Conservation (phyloP, 208 protist species). For the Angomonas deanei region DNA sequence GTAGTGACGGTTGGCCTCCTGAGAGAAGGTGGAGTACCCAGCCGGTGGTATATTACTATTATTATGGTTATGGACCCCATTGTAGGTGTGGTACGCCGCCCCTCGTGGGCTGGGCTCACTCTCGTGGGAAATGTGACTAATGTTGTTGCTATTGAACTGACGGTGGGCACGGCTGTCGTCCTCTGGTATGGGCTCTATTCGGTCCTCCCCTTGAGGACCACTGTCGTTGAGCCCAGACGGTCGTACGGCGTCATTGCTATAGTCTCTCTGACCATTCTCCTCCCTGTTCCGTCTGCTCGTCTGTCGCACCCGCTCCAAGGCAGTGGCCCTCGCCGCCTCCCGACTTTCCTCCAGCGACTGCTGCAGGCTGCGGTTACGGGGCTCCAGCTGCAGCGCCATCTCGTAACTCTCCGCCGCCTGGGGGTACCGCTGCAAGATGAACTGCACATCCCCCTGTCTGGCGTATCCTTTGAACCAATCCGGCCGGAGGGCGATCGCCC, state of each 20-base stretch:
- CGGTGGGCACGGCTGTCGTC: too few relatives aligned
- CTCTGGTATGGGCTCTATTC: too few relatives aligned
- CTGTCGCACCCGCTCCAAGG: background rate
- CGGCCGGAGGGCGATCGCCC: constrained; percentile 78
- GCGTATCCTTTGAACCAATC: constrained; percentile 92
- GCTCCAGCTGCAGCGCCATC: constrained; percentile 83
- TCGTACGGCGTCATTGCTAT: background rate
- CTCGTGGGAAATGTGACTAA: too few relatives aligned
- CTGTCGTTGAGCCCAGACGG: too few relatives aligned
- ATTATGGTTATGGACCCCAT: too few relatives aligned
- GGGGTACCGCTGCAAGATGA: constrained; percentile 80
- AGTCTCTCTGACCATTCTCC: background rate
- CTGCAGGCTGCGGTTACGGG: constrained; percentile 59
- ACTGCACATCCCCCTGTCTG: constrained; percentile 86
- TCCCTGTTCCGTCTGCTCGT: background rate
- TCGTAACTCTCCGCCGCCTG: constrained; percentile 82
- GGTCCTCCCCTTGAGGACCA: too few relatives aligned
- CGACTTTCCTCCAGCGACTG: constrained; percentile 51
- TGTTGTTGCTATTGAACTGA: too few relatives aligned
- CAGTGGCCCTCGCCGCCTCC: constrained; percentile 22
- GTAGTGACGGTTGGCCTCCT: too few relatives aligned
- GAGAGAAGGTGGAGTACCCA: too few relatives aligned
- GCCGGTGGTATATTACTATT: too few relatives aligned
- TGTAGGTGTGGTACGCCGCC: too few relatives aligned
- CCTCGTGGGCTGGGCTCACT: too few relatives aligned